phyloP scores from a whole-genome alignment of 2,329 filamentous ascomycete genomes.

The Fusarium stilboides region DNA sequence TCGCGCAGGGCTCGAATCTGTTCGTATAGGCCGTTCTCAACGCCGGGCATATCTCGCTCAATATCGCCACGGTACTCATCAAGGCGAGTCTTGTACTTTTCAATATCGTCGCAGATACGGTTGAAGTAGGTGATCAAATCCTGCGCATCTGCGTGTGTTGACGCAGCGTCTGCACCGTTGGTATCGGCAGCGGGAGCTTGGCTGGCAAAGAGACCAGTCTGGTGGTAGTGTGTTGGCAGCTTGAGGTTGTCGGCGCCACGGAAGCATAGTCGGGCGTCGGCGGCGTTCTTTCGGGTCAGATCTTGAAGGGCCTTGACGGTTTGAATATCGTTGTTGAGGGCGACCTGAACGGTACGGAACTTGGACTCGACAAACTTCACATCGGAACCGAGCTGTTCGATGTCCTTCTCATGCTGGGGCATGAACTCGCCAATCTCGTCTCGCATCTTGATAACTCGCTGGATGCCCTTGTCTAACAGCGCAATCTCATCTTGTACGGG shows the following conservation, averaged over 20 bases:
- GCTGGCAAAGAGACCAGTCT: conserved; percentile 61
- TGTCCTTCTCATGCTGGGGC: conserved; percentile 67
- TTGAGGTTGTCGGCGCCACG: conserved; percentile 82
- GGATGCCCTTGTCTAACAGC: conserved; percentile 83
- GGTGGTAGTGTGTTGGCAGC: conserved; percentile 73
- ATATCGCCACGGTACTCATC: conserved; percentile 63
- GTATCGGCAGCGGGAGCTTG: conserved; percentile 50
- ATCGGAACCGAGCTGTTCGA: conserved; percentile 63
- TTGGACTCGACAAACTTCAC: conserved; percentile 66
- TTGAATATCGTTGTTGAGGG: conserved; percentile 70
- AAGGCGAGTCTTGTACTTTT: conserved; percentile 61
- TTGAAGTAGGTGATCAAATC: conserved; percentile 64
- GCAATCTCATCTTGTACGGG: conserved; percentile 85
- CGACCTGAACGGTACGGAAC: conserved; percentile 62
- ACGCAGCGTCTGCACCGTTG: conserved; percentile 53
- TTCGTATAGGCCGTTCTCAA: conserved; percentile 64
- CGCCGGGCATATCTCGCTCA: conserved; percentile 64
- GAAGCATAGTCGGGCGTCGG: conserved; percentile 80
- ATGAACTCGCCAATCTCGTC: conserved; percentile 81
- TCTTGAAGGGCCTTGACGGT: conserved; percentile 76
- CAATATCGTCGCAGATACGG: conserved; percentile 60
- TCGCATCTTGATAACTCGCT: conserved; percentile 83
- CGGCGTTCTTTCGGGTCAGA: conserved; percentile 72
- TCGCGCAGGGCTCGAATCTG: conserved; percentile 58
- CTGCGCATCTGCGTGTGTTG: conserved; percentile 57